These are phyloP conservation scores for Oryza punctata DNA, from an alignment of 176 grass and related monocot species.

Conservation along the genomic window DNA sequence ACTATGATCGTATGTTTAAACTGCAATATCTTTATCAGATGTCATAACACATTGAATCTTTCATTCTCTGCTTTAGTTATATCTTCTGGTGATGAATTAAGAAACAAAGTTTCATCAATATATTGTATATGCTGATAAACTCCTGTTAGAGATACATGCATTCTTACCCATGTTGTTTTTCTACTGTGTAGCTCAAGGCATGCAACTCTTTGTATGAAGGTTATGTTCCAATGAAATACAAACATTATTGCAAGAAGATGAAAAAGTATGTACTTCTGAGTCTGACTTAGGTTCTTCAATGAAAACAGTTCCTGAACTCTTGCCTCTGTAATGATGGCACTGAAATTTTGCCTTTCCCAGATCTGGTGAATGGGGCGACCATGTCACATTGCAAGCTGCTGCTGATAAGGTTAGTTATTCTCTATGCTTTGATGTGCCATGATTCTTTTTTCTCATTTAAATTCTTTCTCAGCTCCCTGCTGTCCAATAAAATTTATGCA, in stretches of 20 bases:
- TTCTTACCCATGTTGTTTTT: conserved; percentile 37
- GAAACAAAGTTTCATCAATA: neutral
- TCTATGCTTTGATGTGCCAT: neutral
- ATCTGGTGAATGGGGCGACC: conserved; percentile 96
- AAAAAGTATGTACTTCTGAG: conserved; percentile 65
- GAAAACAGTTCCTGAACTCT: neutral
- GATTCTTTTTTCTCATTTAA: conserved; percentile 10
- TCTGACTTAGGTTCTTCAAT: conserved; percentile 18
- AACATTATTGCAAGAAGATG: conserved; percentile 97
- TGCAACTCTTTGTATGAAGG: conserved; percentile 80
- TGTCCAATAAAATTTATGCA: neutral
- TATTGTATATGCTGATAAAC: neutral
- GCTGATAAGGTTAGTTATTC: conserved; percentile 74
- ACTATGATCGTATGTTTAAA: conserved; percentile 7
- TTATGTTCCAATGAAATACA: conserved; percentile 97
- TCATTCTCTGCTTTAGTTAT: neutral
- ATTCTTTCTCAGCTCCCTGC: neutral
- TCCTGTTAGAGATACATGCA: neutral
- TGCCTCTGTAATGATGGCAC: neutral
- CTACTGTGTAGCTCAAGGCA: conserved; percentile 81
- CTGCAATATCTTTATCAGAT: conserved; percentile 8
- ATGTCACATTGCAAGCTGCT: conserved; percentile 94
- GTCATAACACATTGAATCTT: conserved; percentile 18
- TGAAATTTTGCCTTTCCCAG: conserved; percentile 41
- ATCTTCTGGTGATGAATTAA: conserved; percentile 3